These are phyloP conservation scores for Rhodamnia argentea DNA, from an alignment of 345 rosid species.

Conservation along the genomic window DNA sequence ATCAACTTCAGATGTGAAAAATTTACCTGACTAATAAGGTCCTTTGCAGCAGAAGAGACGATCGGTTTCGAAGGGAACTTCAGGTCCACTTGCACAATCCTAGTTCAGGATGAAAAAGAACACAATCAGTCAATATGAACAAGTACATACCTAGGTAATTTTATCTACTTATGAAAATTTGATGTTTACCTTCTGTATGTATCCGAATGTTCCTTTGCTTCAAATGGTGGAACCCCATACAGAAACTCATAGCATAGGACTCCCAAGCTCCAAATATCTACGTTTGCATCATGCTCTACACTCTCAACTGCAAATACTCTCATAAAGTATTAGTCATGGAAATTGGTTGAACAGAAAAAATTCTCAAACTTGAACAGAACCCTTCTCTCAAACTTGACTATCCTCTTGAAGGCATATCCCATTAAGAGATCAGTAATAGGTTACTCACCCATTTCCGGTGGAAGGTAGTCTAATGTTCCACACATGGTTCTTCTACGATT, in stretches of 20 bases:
- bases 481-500: constrained; percentile 98
- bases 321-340: background rate
- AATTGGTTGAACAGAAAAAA: background rate
- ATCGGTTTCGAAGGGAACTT: constrained; percentile 91
- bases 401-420: background rate
- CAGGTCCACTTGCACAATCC: constrained; percentile 95
- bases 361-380: background rate
- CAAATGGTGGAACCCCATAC: constrained; percentile 85
- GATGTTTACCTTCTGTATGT: constrained; percentile 67
- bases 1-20: background rate
- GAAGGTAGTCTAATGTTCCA: constrained; percentile 94
- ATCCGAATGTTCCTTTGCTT: constrained; percentile 91
- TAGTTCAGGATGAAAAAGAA: constrained; percentile 4
- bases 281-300: constrained; percentile 91
- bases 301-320: constrained; percentile 53
- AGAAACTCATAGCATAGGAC: constrained; percentile 88
- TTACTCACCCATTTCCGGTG: constrained; percentile 93
- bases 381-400: background rate
- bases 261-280: constrained; percentile 99
- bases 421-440: background rate
- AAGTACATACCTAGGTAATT: background rate
- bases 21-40: constrained; percentile 74
- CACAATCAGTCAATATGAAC: background rate
- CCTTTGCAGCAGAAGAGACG: constrained; percentile 82
- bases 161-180: background rate